A percentile compares a stretch with the other conserved stretches of the same genome.
Evolutionary conservation across 306 rosid genomes (phyloP).

Genomic region (Rubus idaeus): DNA sequence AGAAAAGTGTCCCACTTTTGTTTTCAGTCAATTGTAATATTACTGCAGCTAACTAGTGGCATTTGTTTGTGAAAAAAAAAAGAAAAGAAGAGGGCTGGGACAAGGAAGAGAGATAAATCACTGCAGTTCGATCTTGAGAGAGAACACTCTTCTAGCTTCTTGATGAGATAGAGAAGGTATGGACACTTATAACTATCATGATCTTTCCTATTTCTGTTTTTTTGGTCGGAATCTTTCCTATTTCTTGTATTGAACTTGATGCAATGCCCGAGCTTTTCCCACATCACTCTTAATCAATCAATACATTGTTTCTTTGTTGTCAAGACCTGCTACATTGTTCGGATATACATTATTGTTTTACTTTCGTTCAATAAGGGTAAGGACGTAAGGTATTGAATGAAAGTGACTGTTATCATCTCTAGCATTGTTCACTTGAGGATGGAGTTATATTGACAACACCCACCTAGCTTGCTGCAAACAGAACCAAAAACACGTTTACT

Average conservation of each 20-base stretch:
- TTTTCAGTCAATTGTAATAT: no score
- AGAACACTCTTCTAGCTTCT: constrained; percentile 64
- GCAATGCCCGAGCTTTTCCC: not conserved
- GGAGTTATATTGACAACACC: not conserved
- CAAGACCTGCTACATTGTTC: not conserved
- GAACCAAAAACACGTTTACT: not conserved
- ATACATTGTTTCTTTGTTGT: not conserved
- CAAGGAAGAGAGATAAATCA: constrained; percentile 90
- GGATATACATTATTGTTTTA: not conserved
- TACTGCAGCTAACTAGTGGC: constrained; percentile 27
- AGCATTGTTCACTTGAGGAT: not conserved
- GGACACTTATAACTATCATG: constrained; percentile 16
- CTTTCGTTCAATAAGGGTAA: not conserved
- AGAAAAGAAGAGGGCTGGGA: no score
- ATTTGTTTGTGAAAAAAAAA: no score
- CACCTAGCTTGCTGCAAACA: not conserved
- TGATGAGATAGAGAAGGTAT: constrained; percentile 91
- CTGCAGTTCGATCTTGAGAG: constrained; percentile 65
- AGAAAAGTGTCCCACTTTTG: no score
- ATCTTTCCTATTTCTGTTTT: not conserved
- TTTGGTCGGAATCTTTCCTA: not conserved
- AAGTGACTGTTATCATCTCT: no score
- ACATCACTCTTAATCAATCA: constrained; percentile 12
- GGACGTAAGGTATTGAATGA: no score
- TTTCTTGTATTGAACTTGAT: constrained; percentile 7